phyloP scores from a whole-genome alignment of 192 early-diverging fungal genomes.

The Anaeromyces robustus region DNA sequence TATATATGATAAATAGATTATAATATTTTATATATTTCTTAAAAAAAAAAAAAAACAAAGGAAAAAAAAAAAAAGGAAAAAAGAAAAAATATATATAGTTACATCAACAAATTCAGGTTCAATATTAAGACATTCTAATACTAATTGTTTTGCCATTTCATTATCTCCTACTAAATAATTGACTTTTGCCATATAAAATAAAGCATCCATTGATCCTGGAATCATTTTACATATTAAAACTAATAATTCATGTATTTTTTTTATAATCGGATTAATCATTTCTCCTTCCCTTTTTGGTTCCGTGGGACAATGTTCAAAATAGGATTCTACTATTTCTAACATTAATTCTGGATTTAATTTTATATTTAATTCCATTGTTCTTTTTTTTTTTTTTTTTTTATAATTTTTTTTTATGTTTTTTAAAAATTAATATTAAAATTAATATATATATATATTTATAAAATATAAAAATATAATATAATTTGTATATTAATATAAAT shows the following conservation, averaged over 20 bases:
- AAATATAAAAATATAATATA: background rate
- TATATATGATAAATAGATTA: too few species aligned
- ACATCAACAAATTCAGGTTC: constrained; percentile 20
- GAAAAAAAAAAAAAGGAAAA: too few species aligned
- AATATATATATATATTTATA: background rate
- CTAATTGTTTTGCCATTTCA: constrained; percentile 10
- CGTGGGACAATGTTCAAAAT: constrained; percentile 17
- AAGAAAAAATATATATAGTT: too few species aligned
- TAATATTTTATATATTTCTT: background rate
- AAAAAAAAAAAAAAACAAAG: too few species aligned
- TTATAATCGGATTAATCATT: constrained; percentile 12
- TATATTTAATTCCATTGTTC: constrained; percentile 21
- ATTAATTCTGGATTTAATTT: constrained; percentile 26
- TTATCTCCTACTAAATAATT: constrained; percentile 21
- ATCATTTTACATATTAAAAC: constrained; percentile 16
- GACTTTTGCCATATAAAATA: constrained; percentile 18
- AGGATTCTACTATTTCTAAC: constrained; percentile 17
- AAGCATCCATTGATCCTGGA: constrained; percentile 23
- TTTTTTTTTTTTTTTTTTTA: constrained; percentile 3
- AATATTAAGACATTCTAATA: constrained; percentile 16
- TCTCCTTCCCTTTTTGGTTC: constrained; percentile 18
- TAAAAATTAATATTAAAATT: background rate
- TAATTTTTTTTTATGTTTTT: too few species aligned
- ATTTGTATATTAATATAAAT: too few species aligned
- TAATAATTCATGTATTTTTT: constrained; percentile 13